These are phyloP conservation scores for Karstenula rhodostoma DNA, from an alignment of 2,329 filamentous ascomycete genomes.

Conservation along the genomic window DNA sequence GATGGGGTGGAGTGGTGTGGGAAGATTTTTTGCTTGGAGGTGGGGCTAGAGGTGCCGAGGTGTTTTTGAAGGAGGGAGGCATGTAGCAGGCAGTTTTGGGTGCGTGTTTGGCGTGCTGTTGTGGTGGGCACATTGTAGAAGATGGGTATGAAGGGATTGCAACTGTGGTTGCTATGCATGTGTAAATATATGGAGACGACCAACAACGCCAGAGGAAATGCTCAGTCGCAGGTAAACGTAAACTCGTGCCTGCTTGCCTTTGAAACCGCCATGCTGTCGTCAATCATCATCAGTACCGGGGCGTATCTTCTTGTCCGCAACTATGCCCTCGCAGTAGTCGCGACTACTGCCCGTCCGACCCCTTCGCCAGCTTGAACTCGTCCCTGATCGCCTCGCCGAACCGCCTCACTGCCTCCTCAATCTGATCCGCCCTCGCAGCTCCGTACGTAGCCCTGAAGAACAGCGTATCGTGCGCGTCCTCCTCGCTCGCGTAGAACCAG, in stretches of 20 bases:
- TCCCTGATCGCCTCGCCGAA: constrained; percentile 77
- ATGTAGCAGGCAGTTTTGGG: too few species aligned
- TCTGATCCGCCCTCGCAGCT: constrained; percentile 67
- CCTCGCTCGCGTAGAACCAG: constrained; percentile 86
- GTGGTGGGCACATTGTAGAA: too few species aligned
- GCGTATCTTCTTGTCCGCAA: neutral
- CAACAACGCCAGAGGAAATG: neutral
- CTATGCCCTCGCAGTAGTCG: neutral
- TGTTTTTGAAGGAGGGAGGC: neutral
- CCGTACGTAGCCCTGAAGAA: constrained; percentile 94
- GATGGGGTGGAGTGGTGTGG: neutral
- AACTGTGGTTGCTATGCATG: too few species aligned
- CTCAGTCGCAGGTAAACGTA: neutral
- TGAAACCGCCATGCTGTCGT: constrained; percentile 4
- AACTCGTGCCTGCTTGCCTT: neutral
- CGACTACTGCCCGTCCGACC: constrained; percentile 15
- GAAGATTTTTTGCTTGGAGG: neutral
- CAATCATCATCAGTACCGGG: neutral
- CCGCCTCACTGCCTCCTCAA: constrained; percentile 61
- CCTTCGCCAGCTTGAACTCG: constrained; percentile 60
- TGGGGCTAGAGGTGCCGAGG: neutral
- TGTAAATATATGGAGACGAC: neutral
- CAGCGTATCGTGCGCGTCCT: constrained; percentile 66
- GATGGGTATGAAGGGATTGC: too few species aligned
- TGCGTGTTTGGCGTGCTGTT: too few species aligned